Evolutionary conservation across 306 rosid species (phyloP), one percentile per base, ranked within the genome.

Genomic region (Sphenostylis stenocarpa): DNA sequence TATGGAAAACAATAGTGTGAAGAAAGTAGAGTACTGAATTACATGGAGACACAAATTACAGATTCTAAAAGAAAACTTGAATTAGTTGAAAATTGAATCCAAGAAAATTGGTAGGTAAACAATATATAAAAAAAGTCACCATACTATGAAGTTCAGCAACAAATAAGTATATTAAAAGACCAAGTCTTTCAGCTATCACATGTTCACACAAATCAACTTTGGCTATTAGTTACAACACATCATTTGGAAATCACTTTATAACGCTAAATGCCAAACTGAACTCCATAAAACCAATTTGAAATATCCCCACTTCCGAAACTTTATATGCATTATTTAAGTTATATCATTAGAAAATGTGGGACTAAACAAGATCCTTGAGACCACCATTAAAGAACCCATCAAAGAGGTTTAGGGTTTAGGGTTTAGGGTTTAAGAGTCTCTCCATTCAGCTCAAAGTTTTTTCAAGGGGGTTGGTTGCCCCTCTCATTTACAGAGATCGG

Each of bases 1-100:
- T 95, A 90, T 70, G 64, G 84, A 82, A 76, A 73, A 69, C 55
- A 67, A 68, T 29, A 47, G 34, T 52, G 82, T 79, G 75, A 79
- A 77, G 77, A 43, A 71, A 51, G 72, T 69, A 69, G 70, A 79
- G 64, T 56, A 56, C 24, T 34, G 55, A 61, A 72, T 67, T 64
- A 72, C 67, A 80, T 51, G n/a, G 39, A 45, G 39, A 38, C 29
- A 49, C 2, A 20, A 16, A 45, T 31, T 47, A 65, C 34, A 78
- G 20, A 74, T 49, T 70, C 16, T 15, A 64, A 51, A 39, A 48
- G 10, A 8, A 47, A 44, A 38, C 43, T 38, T 24, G 36, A 33
- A 53, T 12, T 17, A 63, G 16, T 36, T 70, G 67, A 19, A 13
- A 44, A 58, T 75, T n/a, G 31, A 45, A 48, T 23, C 58, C 60